Percentiles rank a stretch among this genome's conserved stretches.
phyloP scores from a whole-genome alignment of 306 rosid species.

The Mimosa bimucronata region DNA sequence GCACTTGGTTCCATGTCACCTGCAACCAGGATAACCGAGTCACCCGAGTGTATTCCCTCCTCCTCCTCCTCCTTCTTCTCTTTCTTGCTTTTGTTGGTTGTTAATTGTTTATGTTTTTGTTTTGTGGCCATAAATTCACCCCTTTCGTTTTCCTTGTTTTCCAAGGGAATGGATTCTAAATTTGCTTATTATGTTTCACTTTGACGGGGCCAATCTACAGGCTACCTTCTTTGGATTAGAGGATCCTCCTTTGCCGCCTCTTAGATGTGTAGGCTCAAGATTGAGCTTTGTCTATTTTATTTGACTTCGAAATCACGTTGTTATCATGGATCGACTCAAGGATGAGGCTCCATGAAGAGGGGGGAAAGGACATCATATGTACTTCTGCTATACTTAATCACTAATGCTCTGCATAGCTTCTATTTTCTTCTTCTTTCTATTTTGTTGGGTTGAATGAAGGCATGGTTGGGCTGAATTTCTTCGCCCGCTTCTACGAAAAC shows the following conservation, averaged over 20 bases:
- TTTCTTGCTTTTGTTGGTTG: not conserved
- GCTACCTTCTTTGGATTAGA: not conserved
- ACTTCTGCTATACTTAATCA: not conserved
- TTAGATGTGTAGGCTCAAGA: not conserved
- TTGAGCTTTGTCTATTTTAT: not conserved
- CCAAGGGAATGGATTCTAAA: not conserved
- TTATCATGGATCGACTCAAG: not conserved
- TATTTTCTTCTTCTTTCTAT: not conserved
- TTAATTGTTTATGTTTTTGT: no score
- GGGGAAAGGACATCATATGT: not conserved
- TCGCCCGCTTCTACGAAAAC: not conserved
- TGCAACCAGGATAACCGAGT: slow-evolving; percentile 91
- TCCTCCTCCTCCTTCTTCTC: not conserved
- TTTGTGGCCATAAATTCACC: not conserved
- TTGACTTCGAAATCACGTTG: not conserved
- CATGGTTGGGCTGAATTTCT: not conserved
- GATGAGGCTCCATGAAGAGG: not conserved
- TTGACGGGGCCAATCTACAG: slow-evolving; percentile 11
- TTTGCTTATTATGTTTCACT: slow-evolving; percentile 28
- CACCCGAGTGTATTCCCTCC: slow-evolving; percentile 72
- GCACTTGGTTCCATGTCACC: slow-evolving; percentile 98
- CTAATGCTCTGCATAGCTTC: not conserved
- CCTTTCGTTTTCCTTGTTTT: not conserved
- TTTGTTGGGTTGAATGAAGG: not conserved
- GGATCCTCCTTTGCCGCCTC: not conserved